Conservation (phyloP, 495 filamentous ascomycete species). For the Polyplosphaeria fusca region DNA sequence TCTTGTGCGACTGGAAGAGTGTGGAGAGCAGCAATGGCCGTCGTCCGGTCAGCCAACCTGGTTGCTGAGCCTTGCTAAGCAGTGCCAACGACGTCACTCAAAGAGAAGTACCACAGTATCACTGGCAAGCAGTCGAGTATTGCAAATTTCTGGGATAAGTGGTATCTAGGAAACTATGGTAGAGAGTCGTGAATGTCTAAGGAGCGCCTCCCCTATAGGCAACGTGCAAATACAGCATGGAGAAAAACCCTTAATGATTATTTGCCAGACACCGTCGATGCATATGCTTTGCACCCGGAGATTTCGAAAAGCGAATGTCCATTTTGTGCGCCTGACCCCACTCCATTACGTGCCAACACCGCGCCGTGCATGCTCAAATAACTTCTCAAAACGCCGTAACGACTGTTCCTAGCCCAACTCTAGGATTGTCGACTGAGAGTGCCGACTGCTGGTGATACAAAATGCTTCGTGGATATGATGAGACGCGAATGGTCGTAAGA, state of each 20-base stretch:
- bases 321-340: background rate
- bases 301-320: conserved; percentile 15
- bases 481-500: conserved; percentile 14
- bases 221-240: background rate
- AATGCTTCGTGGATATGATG: background rate
- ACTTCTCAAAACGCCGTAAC: conserved; percentile 15
- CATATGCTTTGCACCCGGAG: background rate
- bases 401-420: conserved; percentile 22
- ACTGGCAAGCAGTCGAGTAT: too few relatives aligned
- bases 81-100: too few relatives aligned
- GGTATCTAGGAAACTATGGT: conserved; percentile 9
- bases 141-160: conserved; percentile 1
- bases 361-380: background rate
- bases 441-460: background rate
- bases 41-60: too few relatives aligned
- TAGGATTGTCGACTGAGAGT: conserved; percentile 1
- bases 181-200: too few relatives aligned
- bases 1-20: conserved; percentile 2
- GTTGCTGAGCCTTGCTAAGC: too few relatives aligned
- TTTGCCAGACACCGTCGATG: conserved; percentile 1
- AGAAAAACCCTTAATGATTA: background rate
- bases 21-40: background rate
- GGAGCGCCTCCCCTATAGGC: conserved; percentile 3
- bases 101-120: too few relatives aligned
- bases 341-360: conserved; percentile 22